A percentile compares a stretch with the other conserved stretches of the same genome.
These are phyloP conservation scores for Trypanosoma brucei DNA, from an alignment of 208 protist genomes.

Conservation along the genomic window DNA sequence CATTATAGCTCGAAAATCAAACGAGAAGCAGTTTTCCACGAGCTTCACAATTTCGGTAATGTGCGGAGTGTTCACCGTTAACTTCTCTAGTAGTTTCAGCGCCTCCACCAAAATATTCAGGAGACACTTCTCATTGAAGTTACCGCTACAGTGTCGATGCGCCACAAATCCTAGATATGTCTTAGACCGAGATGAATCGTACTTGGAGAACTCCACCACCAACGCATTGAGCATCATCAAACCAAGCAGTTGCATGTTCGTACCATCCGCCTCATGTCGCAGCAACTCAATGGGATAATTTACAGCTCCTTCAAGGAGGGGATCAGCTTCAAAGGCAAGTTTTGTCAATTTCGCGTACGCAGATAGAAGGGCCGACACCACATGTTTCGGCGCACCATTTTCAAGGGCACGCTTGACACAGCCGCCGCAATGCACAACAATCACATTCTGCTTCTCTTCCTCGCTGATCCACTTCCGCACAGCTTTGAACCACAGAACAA, in stretches of 20 bases:
- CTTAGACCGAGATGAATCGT: constrained; percentile 57
- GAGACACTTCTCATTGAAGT: constrained; percentile 68
- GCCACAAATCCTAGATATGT: constrained; percentile 70
- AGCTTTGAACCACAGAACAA: constrained; percentile 65
- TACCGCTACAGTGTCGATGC: constrained; percentile 75
- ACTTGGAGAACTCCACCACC: constrained; percentile 63
- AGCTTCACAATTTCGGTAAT: constrained; percentile 44
- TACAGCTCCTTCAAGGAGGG: constrained; percentile 40
- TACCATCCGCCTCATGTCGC: constrained; percentile 19
- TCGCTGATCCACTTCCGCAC: constrained; percentile 48
- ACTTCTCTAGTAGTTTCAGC: constrained; percentile 37
- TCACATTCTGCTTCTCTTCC: constrained; percentile 33
- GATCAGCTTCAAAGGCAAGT: constrained; percentile 61
- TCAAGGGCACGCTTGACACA: constrained; percentile 56
- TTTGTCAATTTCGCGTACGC: constrained; percentile 64
- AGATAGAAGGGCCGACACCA: constrained; percentile 47
- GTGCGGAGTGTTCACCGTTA: constrained; percentile 25
- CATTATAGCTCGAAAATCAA: constrained; percentile 84
- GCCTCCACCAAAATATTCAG: constrained; percentile 51
- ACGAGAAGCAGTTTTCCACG: constrained; percentile 57
- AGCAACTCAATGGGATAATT: constrained; percentile 52
- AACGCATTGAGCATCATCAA: constrained; percentile 55
- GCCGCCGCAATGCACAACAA: constrained; percentile 58
- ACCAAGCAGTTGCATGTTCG: constrained; percentile 20
- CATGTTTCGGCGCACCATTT: constrained; percentile 55